Evolutionary conservation across 2,329 filamentous ascomycete species (phyloP), one percentile per base, ranked within the genome.

Genomic region (Ceratocystis cacaofunesta): DNA sequence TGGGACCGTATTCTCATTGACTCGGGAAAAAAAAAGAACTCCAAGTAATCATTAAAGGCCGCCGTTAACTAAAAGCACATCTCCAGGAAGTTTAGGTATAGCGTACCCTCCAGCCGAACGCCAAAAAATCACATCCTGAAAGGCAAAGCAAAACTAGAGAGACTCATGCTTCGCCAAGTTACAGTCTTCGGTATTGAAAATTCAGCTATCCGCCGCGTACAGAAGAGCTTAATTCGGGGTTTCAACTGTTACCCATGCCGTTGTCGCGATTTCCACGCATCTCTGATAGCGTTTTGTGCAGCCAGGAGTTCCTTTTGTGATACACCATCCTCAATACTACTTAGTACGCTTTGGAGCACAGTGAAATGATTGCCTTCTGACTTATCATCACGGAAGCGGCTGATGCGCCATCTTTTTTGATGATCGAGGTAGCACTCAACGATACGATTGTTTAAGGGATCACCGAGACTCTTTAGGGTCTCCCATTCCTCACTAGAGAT

Each of bases 321-420:
- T 10, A 99, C 90, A 1, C 85, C 85, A 71, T 96, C 90, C 68
- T 85, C 82, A 70, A 99, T 97, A 74, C 90, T 95, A 69, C 92
- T 87, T 67, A 96, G 81, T 3, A 99, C 94, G 73, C 88, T 95
- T 30, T 85, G 79, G 1, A 96, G 90, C 0, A 89, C 92, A 19
- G 79, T 85, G 67, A 89, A 87, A 75, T 97, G 92, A 72, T 99
- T 99, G 0, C 89, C 91, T 70, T 96, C 88, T 32, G 80, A 79
- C 77, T 99, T 99, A 75, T 99, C 94, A 71, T 97, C 92, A 63
- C 94, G 83, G 75, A 96, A 92, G 36, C 92, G 85, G 70, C 94
- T 87, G 74, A 90, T 89, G 66, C 91, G 85, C 94, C 94, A 99
- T 25, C 86, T 79, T 19, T 83, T 83, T 66, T 85, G 75, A 1